phyloP scores from a whole-genome alignment of 305 asterid genomes.

The Fraxinus paxiana region DNA sequence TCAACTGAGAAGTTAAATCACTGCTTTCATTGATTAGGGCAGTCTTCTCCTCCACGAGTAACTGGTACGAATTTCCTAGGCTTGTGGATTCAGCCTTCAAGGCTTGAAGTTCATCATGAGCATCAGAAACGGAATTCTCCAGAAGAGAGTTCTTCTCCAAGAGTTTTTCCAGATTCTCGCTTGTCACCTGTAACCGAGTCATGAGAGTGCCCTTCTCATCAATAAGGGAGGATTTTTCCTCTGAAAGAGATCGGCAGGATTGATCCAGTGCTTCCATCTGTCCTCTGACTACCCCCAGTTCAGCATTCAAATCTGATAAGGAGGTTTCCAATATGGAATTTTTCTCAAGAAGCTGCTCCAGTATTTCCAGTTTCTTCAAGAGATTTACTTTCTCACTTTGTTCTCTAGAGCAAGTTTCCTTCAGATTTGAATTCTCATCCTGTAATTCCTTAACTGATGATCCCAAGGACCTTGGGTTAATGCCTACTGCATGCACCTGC shows the following conservation, averaged over 20 bases:
- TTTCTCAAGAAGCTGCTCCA: constrained; percentile 86
- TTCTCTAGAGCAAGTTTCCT: constrained; percentile 55
- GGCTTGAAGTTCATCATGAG: constrained; percentile 57
- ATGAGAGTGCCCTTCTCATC: constrained; percentile 59
- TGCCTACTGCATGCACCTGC: constrained; percentile 64
- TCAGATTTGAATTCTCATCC: constrained; percentile 53
- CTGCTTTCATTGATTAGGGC: constrained; percentile 56
- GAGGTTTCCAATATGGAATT: constrained; percentile 78
- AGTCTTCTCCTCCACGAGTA: constrained; percentile 68
- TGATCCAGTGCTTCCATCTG: constrained; percentile 60
- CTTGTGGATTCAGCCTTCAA: constrained; percentile 56
- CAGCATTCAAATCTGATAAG: constrained; percentile 75
- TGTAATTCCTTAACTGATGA: constrained; percentile 62
- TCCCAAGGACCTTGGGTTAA: constrained; percentile 55
- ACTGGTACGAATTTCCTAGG: constrained; percentile 70
- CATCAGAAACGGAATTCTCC: constrained; percentile 57
- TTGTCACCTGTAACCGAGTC: constrained; percentile 55
- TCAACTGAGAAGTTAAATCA: constrained; percentile 55
- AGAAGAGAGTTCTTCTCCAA: constrained; percentile 65
- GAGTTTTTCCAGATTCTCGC: constrained; percentile 57
- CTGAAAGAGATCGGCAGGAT: constrained; percentile 54
- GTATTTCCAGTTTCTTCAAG: constrained; percentile 57
- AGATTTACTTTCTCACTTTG: constrained; percentile 63
- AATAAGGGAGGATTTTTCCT: constrained; percentile 63
- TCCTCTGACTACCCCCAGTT: constrained; percentile 69